A percentile compares a stretch with the other conserved stretches of the same genome.
Conservation (phyloP, 345 rosid genomes). For the Boechera stricta region DNA sequence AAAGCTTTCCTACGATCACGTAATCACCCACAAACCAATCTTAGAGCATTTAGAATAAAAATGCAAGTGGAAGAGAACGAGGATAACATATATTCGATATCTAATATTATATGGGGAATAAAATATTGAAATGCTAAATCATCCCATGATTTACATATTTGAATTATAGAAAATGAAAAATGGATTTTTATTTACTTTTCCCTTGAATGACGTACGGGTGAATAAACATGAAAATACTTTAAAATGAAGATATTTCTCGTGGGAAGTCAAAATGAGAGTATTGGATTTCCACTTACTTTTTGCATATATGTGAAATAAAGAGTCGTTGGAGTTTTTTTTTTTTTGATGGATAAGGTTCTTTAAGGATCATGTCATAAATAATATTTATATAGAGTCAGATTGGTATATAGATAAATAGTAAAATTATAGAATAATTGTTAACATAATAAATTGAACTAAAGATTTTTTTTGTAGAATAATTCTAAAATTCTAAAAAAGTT, state of each 20-base stretch:
- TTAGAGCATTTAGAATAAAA: constrained; percentile 21
- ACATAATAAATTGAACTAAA: too few relatives aligned
- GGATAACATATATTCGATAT: constrained; percentile 36
- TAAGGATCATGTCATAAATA: neutral
- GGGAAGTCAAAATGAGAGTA: constrained; percentile 15
- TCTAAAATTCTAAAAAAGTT: too few relatives aligned
- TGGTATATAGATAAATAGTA: too few relatives aligned
- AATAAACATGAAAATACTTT: constrained; percentile 2
- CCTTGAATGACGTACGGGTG: neutral
- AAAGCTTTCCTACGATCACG: constrained; percentile 18
- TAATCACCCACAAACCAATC: constrained; percentile 13
- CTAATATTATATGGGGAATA: constrained; percentile 8
- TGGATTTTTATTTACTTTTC: neutral
- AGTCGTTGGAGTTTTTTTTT: neutral
- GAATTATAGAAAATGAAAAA: neutral
- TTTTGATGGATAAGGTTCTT: constrained; percentile 6
- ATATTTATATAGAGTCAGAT: neutral
- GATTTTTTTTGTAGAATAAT: too few relatives aligned
- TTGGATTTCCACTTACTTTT: constrained; percentile 35
- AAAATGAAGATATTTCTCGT: neutral
- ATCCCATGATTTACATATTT: neutral
- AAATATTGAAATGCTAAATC: constrained; percentile 4
- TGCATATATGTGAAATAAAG: neutral
- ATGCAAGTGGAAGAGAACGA: constrained; percentile 35
- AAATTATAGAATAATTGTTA: too few relatives aligned